phyloP scores from a whole-genome alignment of 1,284 basidiomycete species.

The Anthracocystis walkeri region DNA sequence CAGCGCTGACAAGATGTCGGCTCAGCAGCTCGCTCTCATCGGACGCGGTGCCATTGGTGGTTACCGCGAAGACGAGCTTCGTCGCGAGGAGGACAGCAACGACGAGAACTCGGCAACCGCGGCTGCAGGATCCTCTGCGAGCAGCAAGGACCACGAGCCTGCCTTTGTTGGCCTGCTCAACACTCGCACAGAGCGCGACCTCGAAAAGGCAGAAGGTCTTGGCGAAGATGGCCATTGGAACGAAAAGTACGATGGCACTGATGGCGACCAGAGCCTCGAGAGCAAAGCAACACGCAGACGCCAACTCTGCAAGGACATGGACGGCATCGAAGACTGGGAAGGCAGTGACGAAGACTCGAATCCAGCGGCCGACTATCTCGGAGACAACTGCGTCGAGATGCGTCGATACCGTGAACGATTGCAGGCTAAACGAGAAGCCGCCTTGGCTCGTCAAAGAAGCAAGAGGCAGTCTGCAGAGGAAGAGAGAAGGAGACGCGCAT shows the following conservation, averaged over 20 bases:
- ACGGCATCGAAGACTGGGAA: conserved; percentile 59
- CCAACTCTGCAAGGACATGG: conserved; percentile 34
- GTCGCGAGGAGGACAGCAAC: conserved; percentile 34
- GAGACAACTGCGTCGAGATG: conserved; percentile 64
- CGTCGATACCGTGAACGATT: conserved; percentile 48
- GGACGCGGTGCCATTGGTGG: conserved; percentile 61
- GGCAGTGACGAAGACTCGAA: conserved; percentile 53
- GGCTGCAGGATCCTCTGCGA: conserved; percentile 27
- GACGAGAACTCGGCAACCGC: conserved; percentile 29
- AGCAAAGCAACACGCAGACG: conserved; percentile 15
- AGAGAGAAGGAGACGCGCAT: conserved; percentile 15
- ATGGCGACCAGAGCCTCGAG: conserved; percentile 13
- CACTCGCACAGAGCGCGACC: conserved; percentile 48
- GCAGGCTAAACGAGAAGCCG: conserved; percentile 30
- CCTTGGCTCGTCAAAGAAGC: conserved; percentile 10
- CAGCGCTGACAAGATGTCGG: conserved; percentile 54
- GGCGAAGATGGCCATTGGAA: conserved; percentile 15
- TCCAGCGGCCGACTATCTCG: conserved; percentile 62
- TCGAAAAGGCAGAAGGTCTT: conserved; percentile 53
- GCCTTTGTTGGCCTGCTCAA: conserved; percentile 51
- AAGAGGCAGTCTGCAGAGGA: conserved; percentile 31
- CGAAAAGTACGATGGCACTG: conserved; percentile 22
- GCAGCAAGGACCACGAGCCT: conserved; percentile 24
- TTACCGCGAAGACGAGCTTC: conserved; percentile 57
- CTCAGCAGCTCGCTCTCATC: conserved; percentile 59